A percentile compares a stretch with the other conserved stretches of the same genome.
These are phyloP conservation scores for Hibiscus trionum DNA, from an alignment of 345 rosid genomes.

Conservation along the genomic window DNA sequence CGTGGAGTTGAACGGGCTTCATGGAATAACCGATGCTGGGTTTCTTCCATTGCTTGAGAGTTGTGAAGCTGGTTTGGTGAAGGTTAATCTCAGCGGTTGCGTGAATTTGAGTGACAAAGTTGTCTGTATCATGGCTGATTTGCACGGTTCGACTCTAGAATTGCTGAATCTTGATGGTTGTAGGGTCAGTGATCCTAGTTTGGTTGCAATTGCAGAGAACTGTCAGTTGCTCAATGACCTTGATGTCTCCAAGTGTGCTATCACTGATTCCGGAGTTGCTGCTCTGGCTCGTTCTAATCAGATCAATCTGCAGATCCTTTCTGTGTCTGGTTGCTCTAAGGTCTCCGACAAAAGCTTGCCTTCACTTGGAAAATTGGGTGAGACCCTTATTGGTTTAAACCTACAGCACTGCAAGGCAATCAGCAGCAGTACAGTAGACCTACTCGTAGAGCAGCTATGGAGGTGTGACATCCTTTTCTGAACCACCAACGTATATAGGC, in stretches of 20 bases:
- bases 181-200: conserved; percentile 54
- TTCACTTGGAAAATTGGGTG: conserved; percentile 46
- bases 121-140: conserved; percentile 43
- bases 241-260: conserved; percentile 61
- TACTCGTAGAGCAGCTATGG: conserved; percentile 63
- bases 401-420: conserved; percentile 74
- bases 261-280: conserved; percentile 58
- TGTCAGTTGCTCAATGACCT: conserved; percentile 71
- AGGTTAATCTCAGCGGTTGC: conserved; percentile 76
- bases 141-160: conserved; percentile 68
- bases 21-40: conserved; percentile 66
- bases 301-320: conserved; percentile 68
- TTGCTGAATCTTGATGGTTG: conserved; percentile 72
- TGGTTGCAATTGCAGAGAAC: conserved; percentile 53
- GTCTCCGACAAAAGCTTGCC: conserved; percentile 62
- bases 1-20: conserved; percentile 61
- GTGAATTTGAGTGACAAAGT: conserved; percentile 58
- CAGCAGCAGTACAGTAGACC: conserved; percentile 39
- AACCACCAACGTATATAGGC: background rate
- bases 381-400: conserved; percentile 66
- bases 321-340: conserved; percentile 58
- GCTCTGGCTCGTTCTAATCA: conserved; percentile 44
- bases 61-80: conserved; percentile 56
- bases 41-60: conserved; percentile 49
- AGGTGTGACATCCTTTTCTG: conserved; percentile 77